Conservation (phyloP, 2,329 filamentous ascomycete genomes). For the Aspergillus caelatus region DNA sequence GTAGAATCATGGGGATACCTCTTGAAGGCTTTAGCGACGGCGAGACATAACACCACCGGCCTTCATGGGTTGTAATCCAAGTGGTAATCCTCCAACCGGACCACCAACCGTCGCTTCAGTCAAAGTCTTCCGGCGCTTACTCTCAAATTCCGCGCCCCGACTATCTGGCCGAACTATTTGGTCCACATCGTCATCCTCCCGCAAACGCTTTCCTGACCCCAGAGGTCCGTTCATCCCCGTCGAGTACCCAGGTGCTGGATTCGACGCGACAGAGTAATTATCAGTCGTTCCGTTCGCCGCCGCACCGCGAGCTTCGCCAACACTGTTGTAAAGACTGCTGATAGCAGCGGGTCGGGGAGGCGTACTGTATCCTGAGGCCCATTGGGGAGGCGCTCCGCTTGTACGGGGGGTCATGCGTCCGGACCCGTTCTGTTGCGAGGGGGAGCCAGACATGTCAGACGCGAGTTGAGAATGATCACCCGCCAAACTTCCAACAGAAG, state of each 20-base stretch:
- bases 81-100: slow-evolving; percentile 42
- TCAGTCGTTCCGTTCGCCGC: slow-evolving; percentile 69
- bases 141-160: slow-evolving; percentile 60
- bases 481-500: slow-evolving; percentile 66
- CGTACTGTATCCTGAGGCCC: slow-evolving; percentile 74
- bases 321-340: slow-evolving; percentile 85
- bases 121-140: slow-evolving; percentile 80
- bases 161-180: slow-evolving; percentile 67
- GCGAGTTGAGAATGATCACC: slow-evolving; percentile 76
- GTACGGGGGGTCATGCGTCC: slow-evolving; percentile 86
- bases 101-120: slow-evolving; percentile 59
- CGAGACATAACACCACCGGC: slow-evolving; percentile 44
- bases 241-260: slow-evolving; percentile 58
- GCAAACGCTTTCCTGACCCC: slow-evolving; percentile 61
- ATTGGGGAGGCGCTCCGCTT: slow-evolving; percentile 72
- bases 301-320: slow-evolving; percentile 74
- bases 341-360: slow-evolving; percentile 72
- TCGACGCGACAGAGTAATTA: slow-evolving; percentile 69
- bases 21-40: slow-evolving; percentile 34
- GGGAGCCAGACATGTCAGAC: slow-evolving; percentile 81
- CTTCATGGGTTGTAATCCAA: slow-evolving; percentile 48
- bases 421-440: slow-evolving; percentile 75
- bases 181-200: slow-evolving; percentile 67
- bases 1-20: neutral
- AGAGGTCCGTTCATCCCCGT: slow-evolving; percentile 69